Evolutionary conservation across 345 rosid species (phyloP).

Genomic region (Eucalyptus urophylla): DNA sequence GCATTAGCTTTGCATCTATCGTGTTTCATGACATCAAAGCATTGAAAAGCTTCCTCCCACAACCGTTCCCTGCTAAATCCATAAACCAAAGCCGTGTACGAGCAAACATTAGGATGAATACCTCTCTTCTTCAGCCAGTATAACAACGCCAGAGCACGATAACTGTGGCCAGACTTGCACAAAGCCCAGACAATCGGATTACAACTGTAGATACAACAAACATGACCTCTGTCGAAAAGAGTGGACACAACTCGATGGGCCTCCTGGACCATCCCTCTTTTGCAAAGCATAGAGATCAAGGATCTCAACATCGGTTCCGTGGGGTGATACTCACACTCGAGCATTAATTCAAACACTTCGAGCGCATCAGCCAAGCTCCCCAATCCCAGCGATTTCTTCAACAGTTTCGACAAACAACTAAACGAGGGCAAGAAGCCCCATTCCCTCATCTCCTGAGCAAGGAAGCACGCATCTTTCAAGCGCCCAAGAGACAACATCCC

Average conservation of each 20-base stretch:
- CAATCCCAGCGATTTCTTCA: constrained; percentile 5
- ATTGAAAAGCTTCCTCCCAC: constrained; percentile 2
- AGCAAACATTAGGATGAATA: constrained; percentile 7
- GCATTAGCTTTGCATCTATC: constrained; percentile 14
- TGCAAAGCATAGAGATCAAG: constrained; percentile 14
- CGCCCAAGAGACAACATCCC: constrained; percentile 6
- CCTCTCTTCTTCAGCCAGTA: constrained; percentile 23
- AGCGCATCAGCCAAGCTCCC: constrained; percentile 5
- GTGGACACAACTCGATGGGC: constrained; percentile 3
- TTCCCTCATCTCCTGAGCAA: constrained; percentile 11
- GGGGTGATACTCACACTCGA: constrained; percentile 7
- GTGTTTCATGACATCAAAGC: constrained; percentile 9
- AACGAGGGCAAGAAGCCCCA: constrained; percentile 14
- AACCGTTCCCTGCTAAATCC: constrained; percentile 22
- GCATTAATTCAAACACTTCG: constrained; percentile 9
- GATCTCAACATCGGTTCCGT: not conserved
- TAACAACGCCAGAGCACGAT: constrained; percentile 6
- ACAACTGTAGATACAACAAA: constrained; percentile 4
- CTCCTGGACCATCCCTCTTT: constrained; percentile 5
- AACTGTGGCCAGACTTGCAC: constrained; percentile 14
- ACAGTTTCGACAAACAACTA: not conserved
- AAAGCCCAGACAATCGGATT: constrained; percentile 26
- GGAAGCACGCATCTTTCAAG: constrained; percentile 1
- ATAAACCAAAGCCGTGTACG: constrained; percentile 27
- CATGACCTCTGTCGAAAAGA: not conserved